A percentile compares a stretch with the other conserved stretches of the same genome.
These are phyloP conservation scores for Iberis pinnata DNA, from an alignment of 345 rosid species.

Conservation along the genomic window DNA sequence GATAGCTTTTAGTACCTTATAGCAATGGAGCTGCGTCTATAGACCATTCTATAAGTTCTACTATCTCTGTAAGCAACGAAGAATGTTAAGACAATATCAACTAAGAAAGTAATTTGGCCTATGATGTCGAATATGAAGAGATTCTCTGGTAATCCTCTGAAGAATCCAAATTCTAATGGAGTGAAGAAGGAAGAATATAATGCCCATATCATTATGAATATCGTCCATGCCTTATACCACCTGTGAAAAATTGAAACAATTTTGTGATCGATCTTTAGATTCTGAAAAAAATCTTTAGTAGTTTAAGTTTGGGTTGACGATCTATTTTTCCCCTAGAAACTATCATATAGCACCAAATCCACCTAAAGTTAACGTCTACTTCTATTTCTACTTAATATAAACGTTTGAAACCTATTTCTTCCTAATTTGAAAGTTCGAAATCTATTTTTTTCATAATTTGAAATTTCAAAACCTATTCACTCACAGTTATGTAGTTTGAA, in stretches of 20 bases:
- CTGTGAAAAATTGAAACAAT: constrained; percentile 29
- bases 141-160: constrained; percentile 66
- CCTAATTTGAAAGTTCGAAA: no score
- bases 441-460: no score
- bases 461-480: no score
- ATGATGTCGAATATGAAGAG: constrained; percentile 62
- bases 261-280: not conserved
- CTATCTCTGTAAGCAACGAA: constrained; percentile 57
- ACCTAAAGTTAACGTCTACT: constrained; percentile 1
- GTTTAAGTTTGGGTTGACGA: no score
- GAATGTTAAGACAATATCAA: constrained; percentile 61
- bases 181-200: constrained; percentile 88
- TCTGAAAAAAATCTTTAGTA: not conserved
- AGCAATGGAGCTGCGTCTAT: constrained; percentile 49
- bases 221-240: constrained; percentile 58
- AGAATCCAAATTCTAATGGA: constrained; percentile 80
- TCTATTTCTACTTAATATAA: no score
- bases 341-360: no score
- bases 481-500: no score
- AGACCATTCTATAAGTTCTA: constrained; percentile 48
- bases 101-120: constrained; percentile 65
- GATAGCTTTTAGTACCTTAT: constrained; percentile 34
- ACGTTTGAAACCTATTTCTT: no score
- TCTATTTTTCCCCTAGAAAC: no score
- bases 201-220: constrained; percentile 78